Evolutionary conservation across 768 basidiomycete genomes (phyloP), one percentile per base, ranked within the genome.

Genomic region (Lentinula aciculospora): DNA sequence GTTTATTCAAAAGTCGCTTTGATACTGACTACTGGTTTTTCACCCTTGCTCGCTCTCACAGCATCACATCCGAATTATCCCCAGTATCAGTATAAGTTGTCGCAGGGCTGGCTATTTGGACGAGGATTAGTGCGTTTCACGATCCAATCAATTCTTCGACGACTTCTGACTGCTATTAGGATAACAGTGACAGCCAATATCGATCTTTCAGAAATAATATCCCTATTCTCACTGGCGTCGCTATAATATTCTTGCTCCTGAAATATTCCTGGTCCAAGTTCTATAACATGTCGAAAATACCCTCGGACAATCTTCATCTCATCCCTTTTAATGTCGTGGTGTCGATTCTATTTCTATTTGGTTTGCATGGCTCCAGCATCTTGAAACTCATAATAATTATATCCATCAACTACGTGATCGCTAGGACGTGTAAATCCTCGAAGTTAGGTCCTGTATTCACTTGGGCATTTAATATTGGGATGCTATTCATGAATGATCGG

Each of bases 141-240:
- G 9, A 48, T 27, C 17, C 0, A 15, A 29, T 12, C 29, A 9
- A n/a, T 21, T n/a, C n/a, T 44, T 17, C 23, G 17, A 46, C 9
- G n/a, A 46, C n/a, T 15, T 28, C n/a, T 60, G 32, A 58, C 25
- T 31, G 40, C 36, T 48, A 34, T 9, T 61, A 98, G 96, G 97
- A 99, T 70, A 91, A 88, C 66, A 93, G 91, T 61, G 97, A 98
- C 65, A 74, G 79, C 0, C 97, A 98, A 74, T 98, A 94, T 68
- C 88, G 88, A 25, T 81, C 85, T 3, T 97, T 99, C 71, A 83
- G 97, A 37, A 77, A 80, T 63, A 92, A 94, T 67, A 67, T 98
- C 46, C 82, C 86, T 4, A 69, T 85, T 4, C 79, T 98, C 3
- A 65, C 77, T 17, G 61, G 71, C 31, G 73, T 75, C 12, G 75